Conservation (phyloP, 2,329 filamentous ascomycete species). For the Madurella mycetomatis region DNA sequence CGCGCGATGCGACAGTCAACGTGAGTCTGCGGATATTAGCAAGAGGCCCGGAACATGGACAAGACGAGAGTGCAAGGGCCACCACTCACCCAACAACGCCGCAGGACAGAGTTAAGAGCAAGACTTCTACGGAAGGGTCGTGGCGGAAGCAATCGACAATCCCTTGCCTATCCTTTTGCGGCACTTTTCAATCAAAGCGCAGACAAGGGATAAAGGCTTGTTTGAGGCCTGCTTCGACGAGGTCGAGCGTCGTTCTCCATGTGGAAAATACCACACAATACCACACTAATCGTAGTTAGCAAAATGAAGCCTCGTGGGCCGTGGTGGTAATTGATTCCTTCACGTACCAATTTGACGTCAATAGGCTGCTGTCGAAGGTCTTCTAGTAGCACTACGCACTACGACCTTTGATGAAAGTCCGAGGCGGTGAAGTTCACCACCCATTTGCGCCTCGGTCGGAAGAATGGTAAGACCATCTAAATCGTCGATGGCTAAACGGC, state of each 20-base stretch:
- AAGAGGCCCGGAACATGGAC: neutral
- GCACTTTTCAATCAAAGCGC: constrained; percentile 46
- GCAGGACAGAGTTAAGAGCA: constrained; percentile 47
- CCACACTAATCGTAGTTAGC: constrained; percentile 34
- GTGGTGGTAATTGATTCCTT: neutral
- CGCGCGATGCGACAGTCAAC: constrained; percentile 43
- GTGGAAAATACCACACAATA: constrained; percentile 52
- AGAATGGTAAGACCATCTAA: neutral
- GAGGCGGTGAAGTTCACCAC: neutral
- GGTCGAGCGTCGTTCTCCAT: constrained; percentile 46
- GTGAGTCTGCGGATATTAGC: constrained; percentile 35
- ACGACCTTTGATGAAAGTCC: neutral
- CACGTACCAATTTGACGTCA: constrained; percentile 35
- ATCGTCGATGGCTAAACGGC: constrained; percentile 25
- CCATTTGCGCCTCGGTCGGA: neutral
- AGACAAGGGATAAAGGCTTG: constrained; percentile 32
- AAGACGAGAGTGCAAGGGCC: neutral
- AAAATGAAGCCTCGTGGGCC: neutral
- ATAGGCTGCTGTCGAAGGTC: neutral
- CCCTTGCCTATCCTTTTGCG: constrained; percentile 37
- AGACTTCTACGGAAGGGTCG: constrained; percentile 36
- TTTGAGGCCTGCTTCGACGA: constrained; percentile 39
- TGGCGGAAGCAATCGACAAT: constrained; percentile 39
- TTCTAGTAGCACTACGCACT: neutral
- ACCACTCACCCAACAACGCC: constrained; percentile 45